Evolutionary conservation across 83 land plant species (phyloP).

Genomic region (Picea abies): DNA sequence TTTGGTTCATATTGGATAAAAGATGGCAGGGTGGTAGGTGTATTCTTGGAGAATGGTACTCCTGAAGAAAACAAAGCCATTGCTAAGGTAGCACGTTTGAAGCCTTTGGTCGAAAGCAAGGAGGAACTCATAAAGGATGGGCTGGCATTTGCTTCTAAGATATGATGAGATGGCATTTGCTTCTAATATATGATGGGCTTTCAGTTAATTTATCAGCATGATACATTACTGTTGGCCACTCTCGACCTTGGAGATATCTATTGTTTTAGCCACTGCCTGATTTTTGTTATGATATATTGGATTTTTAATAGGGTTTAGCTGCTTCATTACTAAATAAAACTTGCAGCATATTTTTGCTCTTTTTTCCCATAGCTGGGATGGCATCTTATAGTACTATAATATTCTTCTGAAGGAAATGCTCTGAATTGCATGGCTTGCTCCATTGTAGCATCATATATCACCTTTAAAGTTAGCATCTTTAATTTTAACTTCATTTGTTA

Average conservation of each 20-base stretch:
- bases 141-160: slow-evolving; percentile 66
- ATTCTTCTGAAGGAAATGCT: neutral
- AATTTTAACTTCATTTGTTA: too few relatives aligned
- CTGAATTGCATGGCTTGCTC: neutral
- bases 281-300: neutral
- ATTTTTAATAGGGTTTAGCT: neutral
- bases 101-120: slow-evolving; percentile 60
- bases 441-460: neutral
- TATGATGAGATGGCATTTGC: neutral
- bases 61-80: slow-evolving; percentile 95
- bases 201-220: neutral
- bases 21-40: slow-evolving; percentile 89
- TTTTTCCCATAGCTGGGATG: neutral
- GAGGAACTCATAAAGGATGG: slow-evolving; percentile 62
- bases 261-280: neutral
- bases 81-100: slow-evolving; percentile 83
- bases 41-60: slow-evolving; percentile 85
- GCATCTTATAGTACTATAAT: neutral
- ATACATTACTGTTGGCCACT: neutral
- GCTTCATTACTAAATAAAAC: neutral
- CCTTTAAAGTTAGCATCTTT: neutral
- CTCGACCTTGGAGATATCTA: neutral
- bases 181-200: too few relatives aligned
- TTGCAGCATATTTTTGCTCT: neutral
- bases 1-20: slow-evolving; percentile 97